Base-by-base conservation (phyloP, 2,329 filamentous ascomycete species). In the Westerdykella aurantiaca region DNA sequence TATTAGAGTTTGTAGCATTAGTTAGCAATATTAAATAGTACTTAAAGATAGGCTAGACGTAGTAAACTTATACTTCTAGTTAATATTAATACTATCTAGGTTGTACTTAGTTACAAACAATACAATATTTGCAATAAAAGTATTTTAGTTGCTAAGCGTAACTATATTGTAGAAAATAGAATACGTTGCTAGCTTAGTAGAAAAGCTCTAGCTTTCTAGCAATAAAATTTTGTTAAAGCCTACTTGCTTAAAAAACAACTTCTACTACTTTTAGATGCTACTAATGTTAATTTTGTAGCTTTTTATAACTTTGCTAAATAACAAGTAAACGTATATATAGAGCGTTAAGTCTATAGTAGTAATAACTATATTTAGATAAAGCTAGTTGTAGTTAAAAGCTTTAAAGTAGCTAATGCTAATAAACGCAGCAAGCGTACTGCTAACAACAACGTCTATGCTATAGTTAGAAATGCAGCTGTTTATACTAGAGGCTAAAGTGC, bases 201-300 rank as follows among this genome's bases (percentile, higher is more conserved):
- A 71, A 45, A 70, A 68, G 16, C 53, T 56, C 73, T 72, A 74
- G 21, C 72, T 72, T 16, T 72, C 71, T 49, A 75, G 67, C 0
- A 68, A 67, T 6, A 75, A 21, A 31, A 76, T 68, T 13, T 50
- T 54, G 46, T 73, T 70, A 34, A 61, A n/a, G 9, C 52, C 53
- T 0, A 16, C 44, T 12, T 64, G 31, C 1, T 41, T 38, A 23
- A 52, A 52, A 44, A 71, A 9, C 9, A 31, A 71, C 10, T 57
- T 38, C 13, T 52, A 70, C 35, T 68, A 51, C 1, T 51, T 43
- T 6, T 55, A 35, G 2, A 31, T n/a, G 29, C 52, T 44, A 43
- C 11, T 47, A 22, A 63, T 46, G 9, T 55, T 43, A 7, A 60
- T 53, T n/a, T 60, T 53, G 38, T 17, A 35, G 13, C 35, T 34